phyloP scores from a whole-genome alignment of 768 basidiomycete genomes.

The Pleurotus citrinopileatus region DNA sequence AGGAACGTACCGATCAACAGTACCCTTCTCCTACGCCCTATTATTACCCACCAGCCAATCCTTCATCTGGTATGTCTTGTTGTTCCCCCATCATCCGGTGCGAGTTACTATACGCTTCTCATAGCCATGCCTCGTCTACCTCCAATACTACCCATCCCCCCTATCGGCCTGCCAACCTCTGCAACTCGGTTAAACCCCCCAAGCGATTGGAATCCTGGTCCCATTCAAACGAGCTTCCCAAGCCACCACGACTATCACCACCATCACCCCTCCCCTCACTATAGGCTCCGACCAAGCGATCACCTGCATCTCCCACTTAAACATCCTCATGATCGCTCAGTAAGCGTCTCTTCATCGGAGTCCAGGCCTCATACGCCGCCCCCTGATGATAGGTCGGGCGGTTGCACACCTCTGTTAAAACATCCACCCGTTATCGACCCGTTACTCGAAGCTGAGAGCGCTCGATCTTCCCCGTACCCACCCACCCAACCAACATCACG shows the following conservation, averaged over 20 bases:
- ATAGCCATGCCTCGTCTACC: conserved; percentile 33
- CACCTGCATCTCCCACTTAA: conserved; percentile 6
- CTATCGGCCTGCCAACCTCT: conserved; percentile 52
- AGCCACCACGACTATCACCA: conserved; percentile 35
- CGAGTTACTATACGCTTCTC: background rate
- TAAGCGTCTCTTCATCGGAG: conserved; percentile 5
- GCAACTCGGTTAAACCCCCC: conserved; percentile 43
- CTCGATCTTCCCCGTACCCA: conserved; percentile 7
- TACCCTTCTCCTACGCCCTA: conserved; percentile 49
- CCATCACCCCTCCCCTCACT: conserved; percentile 38
- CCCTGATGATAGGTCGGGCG: background rate
- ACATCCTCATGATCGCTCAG: conserved; percentile 2
- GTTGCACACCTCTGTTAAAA: background rate
- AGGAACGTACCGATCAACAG: conserved; percentile 26
- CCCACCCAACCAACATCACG: background rate
- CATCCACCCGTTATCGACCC: conserved; percentile 22
- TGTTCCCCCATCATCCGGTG: background rate
- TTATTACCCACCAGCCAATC: conserved; percentile 61
- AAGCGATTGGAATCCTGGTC: conserved; percentile 37
- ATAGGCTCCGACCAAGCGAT: conserved; percentile 4
- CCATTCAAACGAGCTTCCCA: conserved; percentile 29
- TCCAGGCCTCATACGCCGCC: conserved; percentile 1
- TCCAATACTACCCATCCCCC: conserved; percentile 41
- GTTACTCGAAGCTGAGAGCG: conserved; percentile 21
- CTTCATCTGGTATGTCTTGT: conserved; percentile 36